These are phyloP conservation scores for Urtica urens DNA, from an alignment of 306 rosid species.

Conservation along the genomic window DNA sequence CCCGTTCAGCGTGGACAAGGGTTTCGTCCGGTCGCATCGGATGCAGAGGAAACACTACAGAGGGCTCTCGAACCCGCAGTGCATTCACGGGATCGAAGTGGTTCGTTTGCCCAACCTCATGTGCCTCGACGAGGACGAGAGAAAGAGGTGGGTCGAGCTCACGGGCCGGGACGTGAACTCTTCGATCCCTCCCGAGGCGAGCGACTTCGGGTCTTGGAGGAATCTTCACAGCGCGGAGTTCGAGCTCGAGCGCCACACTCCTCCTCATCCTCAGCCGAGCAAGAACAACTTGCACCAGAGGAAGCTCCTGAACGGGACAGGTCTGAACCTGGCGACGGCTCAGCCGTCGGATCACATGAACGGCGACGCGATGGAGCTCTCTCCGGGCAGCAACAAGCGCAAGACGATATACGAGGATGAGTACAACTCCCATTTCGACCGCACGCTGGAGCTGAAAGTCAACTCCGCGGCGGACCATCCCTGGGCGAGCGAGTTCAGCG, in stretches of 20 bases:
- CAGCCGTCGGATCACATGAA: constrained; percentile 3
- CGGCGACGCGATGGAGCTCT: constrained; percentile 1
- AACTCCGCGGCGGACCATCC: constrained; percentile 1
- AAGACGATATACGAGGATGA: constrained; percentile 2
- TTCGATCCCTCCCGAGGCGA: constrained; percentile 7
- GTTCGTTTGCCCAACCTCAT: constrained; percentile 7
- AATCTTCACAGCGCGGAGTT: constrained; percentile 2
- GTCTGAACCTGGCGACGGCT: constrained; percentile 5
- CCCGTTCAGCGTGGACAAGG: constrained; percentile 6
- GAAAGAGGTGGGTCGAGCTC: constrained; percentile 8
- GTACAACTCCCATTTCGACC: constrained; percentile 1
- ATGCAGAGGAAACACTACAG: constrained; percentile 11
- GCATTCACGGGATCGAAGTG: constrained; percentile 7
- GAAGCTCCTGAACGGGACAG: constrained; percentile 2
- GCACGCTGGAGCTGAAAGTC: constrained; percentile 4
- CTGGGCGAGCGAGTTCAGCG: constrained; percentile 6
- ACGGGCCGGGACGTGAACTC: constrained; percentile 5
- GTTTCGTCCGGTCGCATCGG: constrained; percentile 8
- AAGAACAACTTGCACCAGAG: neutral
- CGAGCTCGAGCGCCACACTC: neutral
- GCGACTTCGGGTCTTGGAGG: constrained; percentile 11
- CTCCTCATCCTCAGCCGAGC: neutral
- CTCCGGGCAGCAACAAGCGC: constrained; percentile 3
- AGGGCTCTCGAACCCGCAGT: constrained; percentile 10
- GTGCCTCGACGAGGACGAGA: constrained; percentile 11